A percentile compares a stretch with the other conserved stretches of the same genome.
Conservation (phyloP, 2,329 filamentous ascomycete genomes). For the Sphaerulina musiva region DNA sequence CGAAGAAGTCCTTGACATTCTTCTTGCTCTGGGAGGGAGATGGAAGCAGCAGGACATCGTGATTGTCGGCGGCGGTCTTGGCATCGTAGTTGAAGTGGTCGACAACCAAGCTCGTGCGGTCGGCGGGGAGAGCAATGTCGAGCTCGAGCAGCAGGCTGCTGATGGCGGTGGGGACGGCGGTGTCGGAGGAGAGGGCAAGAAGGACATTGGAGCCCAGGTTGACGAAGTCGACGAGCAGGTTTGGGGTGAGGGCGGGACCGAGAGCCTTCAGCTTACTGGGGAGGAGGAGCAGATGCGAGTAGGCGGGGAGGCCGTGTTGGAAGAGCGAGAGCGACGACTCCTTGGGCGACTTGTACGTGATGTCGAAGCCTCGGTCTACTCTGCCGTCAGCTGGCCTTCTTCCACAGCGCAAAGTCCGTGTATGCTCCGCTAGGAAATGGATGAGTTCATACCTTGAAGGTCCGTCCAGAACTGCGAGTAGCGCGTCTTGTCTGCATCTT, state of each 20-base stretch:
- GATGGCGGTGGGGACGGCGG: conserved; percentile 64
- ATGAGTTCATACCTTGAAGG: conserved; percentile 51
- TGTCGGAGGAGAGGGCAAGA: conserved; percentile 68
- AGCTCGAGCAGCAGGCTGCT: conserved; percentile 77
- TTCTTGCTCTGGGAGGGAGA: conserved; percentile 58
- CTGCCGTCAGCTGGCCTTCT: conserved; percentile 21
- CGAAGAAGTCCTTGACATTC: conserved; percentile 73
- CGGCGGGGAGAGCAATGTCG: conserved; percentile 78
- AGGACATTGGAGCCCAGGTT: conserved; percentile 89
- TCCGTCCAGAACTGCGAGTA: conserved; percentile 79
- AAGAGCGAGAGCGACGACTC: conserved; percentile 71
- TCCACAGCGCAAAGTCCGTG: not conserved
- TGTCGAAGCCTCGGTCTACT: conserved; percentile 71
- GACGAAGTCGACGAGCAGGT: conserved; percentile 81
- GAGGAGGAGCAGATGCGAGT: conserved; percentile 85
- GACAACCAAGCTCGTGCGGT: conserved; percentile 77
- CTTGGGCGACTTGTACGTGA: conserved; percentile 78
- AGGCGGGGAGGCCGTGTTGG: conserved; percentile 75
- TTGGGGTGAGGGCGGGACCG: conserved; percentile 79
- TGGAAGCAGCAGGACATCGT: conserved; percentile 79
- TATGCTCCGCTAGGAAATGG: not conserved
- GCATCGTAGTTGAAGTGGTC: conserved; percentile 95
- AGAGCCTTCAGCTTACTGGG: conserved; percentile 89
- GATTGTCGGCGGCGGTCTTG: conserved; percentile 66
- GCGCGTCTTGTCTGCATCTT: conserved; percentile 68